Evolutionary conservation across 1,284 basidiomycete species (phyloP), one percentile per base, ranked within the genome.

Genomic region (Marasmius tenuissimus): DNA sequence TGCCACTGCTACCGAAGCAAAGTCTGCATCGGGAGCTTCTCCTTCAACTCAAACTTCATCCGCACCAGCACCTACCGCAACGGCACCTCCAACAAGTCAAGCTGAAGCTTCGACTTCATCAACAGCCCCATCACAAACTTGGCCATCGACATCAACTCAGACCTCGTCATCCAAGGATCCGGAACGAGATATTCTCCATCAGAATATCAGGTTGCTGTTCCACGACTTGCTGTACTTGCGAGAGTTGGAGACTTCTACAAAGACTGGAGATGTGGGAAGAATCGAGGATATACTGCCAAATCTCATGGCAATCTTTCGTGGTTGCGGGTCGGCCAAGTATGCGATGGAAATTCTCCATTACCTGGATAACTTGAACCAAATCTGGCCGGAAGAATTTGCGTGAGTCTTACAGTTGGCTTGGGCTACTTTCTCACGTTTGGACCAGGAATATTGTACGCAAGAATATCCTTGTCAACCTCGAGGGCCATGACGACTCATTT

Each of bases 251-350:
- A 2, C 45, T 3, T 71, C 75, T 0, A 68, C 67, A 1, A 63
- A 67, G 3, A 57, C 58, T 27, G 74, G 75, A 0, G 74, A 76
- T 50, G 68, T 73, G 37, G 72, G 73, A 0, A 51, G 65, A 0
- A 58, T 75, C 1, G 67, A 76, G 58, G 73, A 76, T 52, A 66
- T 75, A 1, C 66, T 73, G 1, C 65, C 69, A 5, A 37, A 60
- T n/a, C 56, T 76, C 1, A 68, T 66, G 0, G 63, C 67, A 50
- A 69, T 75, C 0, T 74, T 75, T 33, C 59, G 65, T 33, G 70
- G 72, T 16, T 65, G 66, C 1, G 69, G 73, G 0, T 71, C 67
- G 0, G 72, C 71, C 27, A 76, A 75, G 40, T 76, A 76, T 18
- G 67, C 42, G 0, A 65, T 40, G 0, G 72, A 76, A 22, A 69